phyloP scores from a whole-genome alignment of 768 basidiomycete genomes.

The Calocybe gangraenosa region DNA sequence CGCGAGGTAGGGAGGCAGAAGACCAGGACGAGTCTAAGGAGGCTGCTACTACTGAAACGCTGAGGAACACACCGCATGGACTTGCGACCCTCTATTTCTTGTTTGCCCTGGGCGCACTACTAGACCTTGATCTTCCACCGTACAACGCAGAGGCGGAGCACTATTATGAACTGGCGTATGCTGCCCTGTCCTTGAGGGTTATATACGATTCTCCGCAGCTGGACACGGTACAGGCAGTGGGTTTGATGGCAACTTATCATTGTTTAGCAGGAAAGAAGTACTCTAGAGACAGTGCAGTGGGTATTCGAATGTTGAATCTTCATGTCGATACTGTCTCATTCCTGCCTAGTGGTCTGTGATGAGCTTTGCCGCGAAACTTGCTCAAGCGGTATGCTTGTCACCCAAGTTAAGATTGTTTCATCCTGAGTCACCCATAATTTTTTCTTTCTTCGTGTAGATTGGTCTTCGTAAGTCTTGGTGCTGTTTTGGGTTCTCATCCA shows the following conservation, averaged over 20 bases:
- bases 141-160: slow-evolving; percentile 59
- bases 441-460: slow-evolving; percentile 21
- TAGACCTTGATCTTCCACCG: slow-evolving; percentile 46
- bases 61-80: slow-evolving; percentile 34
- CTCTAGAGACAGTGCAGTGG: slow-evolving; percentile 38
- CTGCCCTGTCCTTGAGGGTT: slow-evolving; percentile 45
- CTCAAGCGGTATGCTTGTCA: slow-evolving; percentile 42
- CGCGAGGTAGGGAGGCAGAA: slow-evolving; percentile 9
- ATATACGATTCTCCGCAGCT: slow-evolving; percentile 53
- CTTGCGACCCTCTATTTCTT: slow-evolving; percentile 55
- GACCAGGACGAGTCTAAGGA: background rate
- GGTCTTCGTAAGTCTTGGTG: slow-evolving; percentile 35
- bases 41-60: background rate
- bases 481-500: too few relatives aligned
- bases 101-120: slow-evolving; percentile 57
- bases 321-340: too few relatives aligned
- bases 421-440: background rate
- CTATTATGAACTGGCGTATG: slow-evolving; percentile 54
- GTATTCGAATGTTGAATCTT: slow-evolving; percentile 11
- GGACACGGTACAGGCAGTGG: slow-evolving; percentile 56
- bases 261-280: slow-evolving; percentile 49
- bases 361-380: slow-evolving; percentile 55
- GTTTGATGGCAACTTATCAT: slow-evolving; percentile 55
- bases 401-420: background rate
- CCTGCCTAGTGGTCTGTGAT: slow-evolving; percentile 43